These are phyloP conservation scores for Colletotrichum siamense DNA, from an alignment of 2,329 filamentous ascomycete genomes.

Conservation along the genomic window DNA sequence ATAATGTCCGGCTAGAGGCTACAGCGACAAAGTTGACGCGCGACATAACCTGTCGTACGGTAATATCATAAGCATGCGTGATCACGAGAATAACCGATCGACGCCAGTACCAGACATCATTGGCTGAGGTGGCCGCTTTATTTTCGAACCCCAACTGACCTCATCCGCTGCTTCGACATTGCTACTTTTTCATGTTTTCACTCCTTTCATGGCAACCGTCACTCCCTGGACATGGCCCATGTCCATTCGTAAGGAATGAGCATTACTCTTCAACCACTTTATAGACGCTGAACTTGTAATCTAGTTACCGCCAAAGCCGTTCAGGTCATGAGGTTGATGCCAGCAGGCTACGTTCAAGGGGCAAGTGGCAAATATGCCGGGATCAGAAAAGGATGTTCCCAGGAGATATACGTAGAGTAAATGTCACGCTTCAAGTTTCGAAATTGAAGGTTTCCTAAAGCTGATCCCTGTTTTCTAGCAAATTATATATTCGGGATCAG, in stretches of 20 bases:
- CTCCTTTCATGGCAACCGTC: neutral
- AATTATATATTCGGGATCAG: fast-evolving
- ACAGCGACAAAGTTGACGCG: too few species aligned
- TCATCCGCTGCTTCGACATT: too few species aligned
- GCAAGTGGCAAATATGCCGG: fast-evolving
- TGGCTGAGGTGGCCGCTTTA: too few species aligned
- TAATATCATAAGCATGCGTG: too few species aligned
- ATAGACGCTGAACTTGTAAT: neutral
- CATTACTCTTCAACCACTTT: fast-evolving
- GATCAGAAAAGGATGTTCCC: fast-evolving
- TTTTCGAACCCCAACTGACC: too few species aligned
- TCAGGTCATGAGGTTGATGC: fast-evolving
- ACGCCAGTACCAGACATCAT: too few species aligned
- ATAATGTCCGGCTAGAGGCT: too few species aligned
- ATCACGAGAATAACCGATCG: too few species aligned
- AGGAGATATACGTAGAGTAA: fast-evolving
- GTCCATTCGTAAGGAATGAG: fast-evolving
- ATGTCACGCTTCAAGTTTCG: fast-evolving
- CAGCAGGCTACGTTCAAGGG: neutral
- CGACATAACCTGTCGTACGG: too few species aligned
- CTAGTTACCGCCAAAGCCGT: fast-evolving
- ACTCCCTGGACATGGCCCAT: neutral
- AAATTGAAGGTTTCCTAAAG: fast-evolving
- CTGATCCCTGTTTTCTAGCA: fast-evolving
- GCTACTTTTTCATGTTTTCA: too few species aligned